Percentiles rank a stretch among this genome's conserved stretches.
These are phyloP conservation scores for Fusarium nygamai DNA, from an alignment of 2,329 filamentous ascomycete species.

Conservation along the genomic window DNA sequence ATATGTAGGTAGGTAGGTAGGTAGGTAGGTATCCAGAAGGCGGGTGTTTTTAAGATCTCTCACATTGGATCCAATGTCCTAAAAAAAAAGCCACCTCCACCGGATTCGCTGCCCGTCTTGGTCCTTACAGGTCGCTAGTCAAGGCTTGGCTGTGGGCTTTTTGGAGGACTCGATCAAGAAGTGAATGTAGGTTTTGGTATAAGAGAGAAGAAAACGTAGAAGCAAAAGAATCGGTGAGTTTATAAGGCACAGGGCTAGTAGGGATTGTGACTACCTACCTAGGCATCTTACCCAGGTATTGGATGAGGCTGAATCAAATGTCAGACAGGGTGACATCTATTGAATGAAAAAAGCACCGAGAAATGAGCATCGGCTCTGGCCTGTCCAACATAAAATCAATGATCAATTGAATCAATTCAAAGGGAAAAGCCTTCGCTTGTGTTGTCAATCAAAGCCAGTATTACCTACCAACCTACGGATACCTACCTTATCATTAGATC, in stretches of 20 bases:
- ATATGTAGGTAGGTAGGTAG: not conserved
- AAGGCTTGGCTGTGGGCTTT: conserved; percentile 24
- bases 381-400: not conserved
- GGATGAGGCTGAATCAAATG: conserved; percentile 24
- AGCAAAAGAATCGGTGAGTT: conserved; percentile 29
- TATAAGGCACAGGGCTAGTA: not conserved
- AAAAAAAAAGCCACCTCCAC: conserved; percentile 27
- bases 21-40: not conserved
- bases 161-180: not conserved
- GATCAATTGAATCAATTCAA: not conserved
- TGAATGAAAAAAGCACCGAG: conserved; percentile 1
- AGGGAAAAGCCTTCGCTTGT: not conserved
- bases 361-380: not conserved
- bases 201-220: not conserved
- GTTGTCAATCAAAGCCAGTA: not conserved
- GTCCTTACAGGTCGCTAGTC: conserved; percentile 25
- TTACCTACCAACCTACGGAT: not conserved
- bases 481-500: not conserved
- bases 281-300: not conserved
- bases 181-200: not conserved
- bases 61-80: conserved; percentile 6
- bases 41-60: not conserved
- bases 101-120: not conserved
- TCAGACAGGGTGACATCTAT: conserved; percentile 26
- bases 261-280: not conserved